These are phyloP conservation scores for Cystoderma amianthinum DNA, from an alignment of 768 basidiomycete genomes.

Conservation along the genomic window DNA sequence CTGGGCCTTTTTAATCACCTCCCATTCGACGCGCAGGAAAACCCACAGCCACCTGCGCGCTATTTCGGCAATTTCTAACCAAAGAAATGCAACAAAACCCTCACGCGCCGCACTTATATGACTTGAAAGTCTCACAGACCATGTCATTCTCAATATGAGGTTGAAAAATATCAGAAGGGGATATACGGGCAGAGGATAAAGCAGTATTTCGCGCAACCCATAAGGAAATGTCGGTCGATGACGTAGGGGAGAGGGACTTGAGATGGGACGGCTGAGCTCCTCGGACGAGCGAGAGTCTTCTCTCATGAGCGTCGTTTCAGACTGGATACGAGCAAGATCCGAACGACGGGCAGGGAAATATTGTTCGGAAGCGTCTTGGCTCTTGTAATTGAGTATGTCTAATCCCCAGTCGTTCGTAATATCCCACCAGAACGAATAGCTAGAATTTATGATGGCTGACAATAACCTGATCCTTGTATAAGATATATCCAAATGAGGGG, in stretches of 20 bases:
- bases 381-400: conserved; percentile 47
- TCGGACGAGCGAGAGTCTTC: conserved; percentile 11
- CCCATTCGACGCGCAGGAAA: conserved; percentile 96
- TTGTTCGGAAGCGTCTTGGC: conserved; percentile 18
- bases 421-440: conserved; percentile 99
- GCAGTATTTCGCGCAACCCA: conserved; percentile 69
- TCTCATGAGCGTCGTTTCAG: conserved; percentile 20
- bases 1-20: conserved; percentile 57
- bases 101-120: conserved; percentile 78
- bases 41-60: conserved; percentile 97
- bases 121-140: conserved; percentile 86
- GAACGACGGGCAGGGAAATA: conserved; percentile 32
- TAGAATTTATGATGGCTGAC: conserved; percentile 78
- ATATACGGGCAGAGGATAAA: conserved; percentile 80
- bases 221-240: conserved; percentile 34
- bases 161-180: conserved; percentile 79
- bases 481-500: background rate
- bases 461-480: conserved; percentile 53
- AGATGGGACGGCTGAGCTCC: conserved; percentile 12
- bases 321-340: conserved; percentile 40
- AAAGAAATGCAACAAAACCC: conserved; percentile 78
- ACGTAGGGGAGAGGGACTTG: conserved; percentile 16
- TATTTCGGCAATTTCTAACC: conserved; percentile 87
- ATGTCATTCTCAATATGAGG: conserved; percentile 84
- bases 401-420: conserved; percentile 98